Conservation (phyloP, 2,329 filamentous ascomycete genomes). For the Beauveria sp. region DNA sequence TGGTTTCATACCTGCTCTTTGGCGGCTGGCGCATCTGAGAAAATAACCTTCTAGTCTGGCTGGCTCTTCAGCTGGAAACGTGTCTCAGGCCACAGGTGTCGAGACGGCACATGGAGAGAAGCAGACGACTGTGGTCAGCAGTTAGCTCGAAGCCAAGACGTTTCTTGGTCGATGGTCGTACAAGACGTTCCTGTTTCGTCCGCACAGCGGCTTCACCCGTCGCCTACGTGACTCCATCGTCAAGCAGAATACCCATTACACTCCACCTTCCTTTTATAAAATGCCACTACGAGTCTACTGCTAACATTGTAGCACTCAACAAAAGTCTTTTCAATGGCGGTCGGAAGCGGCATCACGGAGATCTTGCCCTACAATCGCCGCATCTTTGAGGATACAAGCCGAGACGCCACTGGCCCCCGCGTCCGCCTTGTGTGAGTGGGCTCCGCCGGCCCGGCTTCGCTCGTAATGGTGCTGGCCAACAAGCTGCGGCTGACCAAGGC, state of each 20-base stretch:
- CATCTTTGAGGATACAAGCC: conserved; percentile 16
- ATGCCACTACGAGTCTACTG: background rate
- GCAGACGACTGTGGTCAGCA: conserved; percentile 14
- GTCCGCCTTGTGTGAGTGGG: conserved; percentile 26
- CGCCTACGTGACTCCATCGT: conserved; percentile 20
- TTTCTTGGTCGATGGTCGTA: conserved; percentile 5
- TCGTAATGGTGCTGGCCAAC: conserved; percentile 20
- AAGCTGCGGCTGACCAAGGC: conserved; percentile 19
- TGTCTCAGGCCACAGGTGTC: background rate
- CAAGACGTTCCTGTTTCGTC: conserved; percentile 30
- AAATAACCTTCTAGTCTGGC: conserved; percentile 35
- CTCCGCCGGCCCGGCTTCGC: conserved; percentile 24
- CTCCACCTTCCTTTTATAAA: no score
- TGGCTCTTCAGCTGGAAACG: conserved; percentile 12
- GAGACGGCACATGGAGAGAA: conserved; percentile 13
- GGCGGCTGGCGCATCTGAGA: conserved; percentile 29
- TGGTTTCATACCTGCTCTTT: conserved; percentile 30
- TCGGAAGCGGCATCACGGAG: conserved; percentile 30
- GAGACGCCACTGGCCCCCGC: conserved; percentile 11
- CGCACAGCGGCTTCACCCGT: conserved; percentile 28
- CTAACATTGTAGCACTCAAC: conserved; percentile 23
- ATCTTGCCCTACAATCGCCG: conserved; percentile 24
- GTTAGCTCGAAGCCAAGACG: conserved; percentile 1
- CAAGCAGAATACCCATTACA: conserved; percentile 12
- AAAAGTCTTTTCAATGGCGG: conserved; percentile 27